Evolutionary conservation across 2,329 filamentous ascomycete genomes (phyloP), one percentile per base, ranked within the genome.

Genomic region (Fusarium falciforme): DNA sequence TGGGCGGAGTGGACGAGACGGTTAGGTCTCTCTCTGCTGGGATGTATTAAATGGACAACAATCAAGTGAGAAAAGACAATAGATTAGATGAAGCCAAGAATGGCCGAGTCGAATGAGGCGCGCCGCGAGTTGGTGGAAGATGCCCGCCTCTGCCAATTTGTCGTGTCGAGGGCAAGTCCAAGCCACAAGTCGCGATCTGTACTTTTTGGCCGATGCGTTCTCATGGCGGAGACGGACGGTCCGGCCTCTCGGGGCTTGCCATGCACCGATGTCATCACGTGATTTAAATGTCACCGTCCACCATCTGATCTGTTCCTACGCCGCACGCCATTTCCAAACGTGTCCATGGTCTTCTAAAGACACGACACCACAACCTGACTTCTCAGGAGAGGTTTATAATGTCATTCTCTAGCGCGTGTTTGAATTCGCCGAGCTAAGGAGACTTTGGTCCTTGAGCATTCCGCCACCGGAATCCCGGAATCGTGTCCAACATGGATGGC

Each of bases 141-240:
- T 64, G 61, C 71, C 69, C 69, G 62, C 70, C 68, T 16, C 57
- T 38, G 31, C 63, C 66, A 73, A 73, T 60, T 74, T 70, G 60
- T 69, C 66, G 61, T 70, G 60, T 69, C 66, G 58, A 68, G 67
- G 76, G 67, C 67, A 70, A 31, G 17, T 29, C 25, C 17, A 29
- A 52, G 47, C 27, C 27, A 29, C 71, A 68, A 60, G 74, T 78
- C 77, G 77, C 71, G 77, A 78, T 78, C 77, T 78, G 77, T 78
- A 78, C 77, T 78, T 78, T 78, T 78, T 71, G 68, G 60, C 58
- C 61, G 75, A 74, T 63, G 68, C 47, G 47, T 61, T 69, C 29
- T 29, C 66, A 68, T 58, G 67, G 47, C 20, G 42, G 40, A 40
- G 68, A 44, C 61, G 38, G 60, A 29, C 68, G 38, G 60, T 22